phyloP scores from a whole-genome alignment of 2,329 filamentous ascomycete genomes.

The Ascochyta viciae-villosae region DNA sequence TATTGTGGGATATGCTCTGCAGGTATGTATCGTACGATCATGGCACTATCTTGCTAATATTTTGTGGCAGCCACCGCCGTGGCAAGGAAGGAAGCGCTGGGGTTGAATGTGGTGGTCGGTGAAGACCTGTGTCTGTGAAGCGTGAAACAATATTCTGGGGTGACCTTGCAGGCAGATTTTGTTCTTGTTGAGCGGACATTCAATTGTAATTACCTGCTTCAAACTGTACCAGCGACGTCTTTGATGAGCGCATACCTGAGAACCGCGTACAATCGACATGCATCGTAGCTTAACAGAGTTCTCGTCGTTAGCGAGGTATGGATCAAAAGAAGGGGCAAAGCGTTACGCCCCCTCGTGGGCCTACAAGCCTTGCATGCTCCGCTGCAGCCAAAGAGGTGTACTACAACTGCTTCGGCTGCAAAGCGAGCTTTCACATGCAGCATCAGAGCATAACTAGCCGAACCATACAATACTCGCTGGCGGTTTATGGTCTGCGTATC shows the following conservation, averaged over 20 bases:
- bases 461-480: neutral
- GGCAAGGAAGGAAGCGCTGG: neutral
- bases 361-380: slow-evolving; percentile 6
- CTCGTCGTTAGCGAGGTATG: neutral
- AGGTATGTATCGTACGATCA: slow-evolving; percentile 10
- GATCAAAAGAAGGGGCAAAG: neutral
- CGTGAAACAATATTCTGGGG: neutral
- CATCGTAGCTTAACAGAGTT: slow-evolving; percentile 4
- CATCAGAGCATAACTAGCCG: neutral
- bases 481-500: neutral
- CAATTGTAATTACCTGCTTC: neutral
- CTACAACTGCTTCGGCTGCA: slow-evolving; percentile 8
- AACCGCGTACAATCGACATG: slow-evolving; percentile 7
- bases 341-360: slow-evolving; percentile 9
- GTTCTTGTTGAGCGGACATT: neutral
- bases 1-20: neutral
- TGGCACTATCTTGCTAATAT: neutral
- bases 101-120: neutral
- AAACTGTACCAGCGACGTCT: neutral
- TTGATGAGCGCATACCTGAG: neutral
- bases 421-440: slow-evolving; percentile 7
- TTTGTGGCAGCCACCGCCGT: neutral
- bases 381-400: slow-evolving; percentile 1
- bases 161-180: neutral
- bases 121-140: neutral